These are phyloP conservation scores for Salinomyces thailandicus DNA, from an alignment of 2,329 filamentous ascomycete genomes.

Conservation along the genomic window DNA sequence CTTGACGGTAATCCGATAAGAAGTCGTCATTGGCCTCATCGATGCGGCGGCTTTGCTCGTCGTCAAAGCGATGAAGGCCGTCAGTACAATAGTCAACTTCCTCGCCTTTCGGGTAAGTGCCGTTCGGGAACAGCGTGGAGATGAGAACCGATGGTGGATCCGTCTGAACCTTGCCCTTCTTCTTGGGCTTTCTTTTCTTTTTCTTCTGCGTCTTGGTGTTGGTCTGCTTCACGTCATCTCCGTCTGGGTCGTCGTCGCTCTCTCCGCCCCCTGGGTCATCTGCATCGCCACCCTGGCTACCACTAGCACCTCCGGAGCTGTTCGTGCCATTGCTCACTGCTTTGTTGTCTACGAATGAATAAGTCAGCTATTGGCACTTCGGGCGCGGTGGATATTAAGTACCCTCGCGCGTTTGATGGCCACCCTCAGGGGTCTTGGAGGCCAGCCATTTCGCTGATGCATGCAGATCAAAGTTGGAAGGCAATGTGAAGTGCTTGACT, in stretches of 20 bases:
- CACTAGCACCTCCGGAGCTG: no score
- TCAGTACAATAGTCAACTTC: slow-evolving; percentile 68
- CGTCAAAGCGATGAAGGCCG: slow-evolving; percentile 54
- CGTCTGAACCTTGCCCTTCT: slow-evolving; percentile 77
- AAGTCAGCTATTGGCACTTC: no score
- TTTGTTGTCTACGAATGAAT: no score
- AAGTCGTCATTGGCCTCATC: slow-evolving; percentile 71
- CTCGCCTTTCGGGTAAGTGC: slow-evolving; percentile 65
- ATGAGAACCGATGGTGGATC: slow-evolving; percentile 64
- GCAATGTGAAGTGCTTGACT: no score
- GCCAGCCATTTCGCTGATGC: no score
- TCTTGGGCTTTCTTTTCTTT: no score
- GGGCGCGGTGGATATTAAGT: no score
- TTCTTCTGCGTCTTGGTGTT: slow-evolving; percentile 24
- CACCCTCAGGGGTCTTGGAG: no score
- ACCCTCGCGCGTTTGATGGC: no score
- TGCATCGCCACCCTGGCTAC: no score
- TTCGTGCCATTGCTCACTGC: no score
- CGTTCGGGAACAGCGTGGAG: slow-evolving; percentile 61
- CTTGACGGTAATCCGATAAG: slow-evolving; percentile 69
- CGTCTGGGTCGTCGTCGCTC: neutral
- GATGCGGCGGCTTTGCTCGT: slow-evolving; percentile 76
- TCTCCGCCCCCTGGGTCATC: neutral
- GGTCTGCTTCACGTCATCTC: slow-evolving; percentile 1
- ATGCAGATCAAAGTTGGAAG: no score